Base-by-base conservation (phyloP, 73 alveolate species). In the Blepharisma stoltei region DNA sequence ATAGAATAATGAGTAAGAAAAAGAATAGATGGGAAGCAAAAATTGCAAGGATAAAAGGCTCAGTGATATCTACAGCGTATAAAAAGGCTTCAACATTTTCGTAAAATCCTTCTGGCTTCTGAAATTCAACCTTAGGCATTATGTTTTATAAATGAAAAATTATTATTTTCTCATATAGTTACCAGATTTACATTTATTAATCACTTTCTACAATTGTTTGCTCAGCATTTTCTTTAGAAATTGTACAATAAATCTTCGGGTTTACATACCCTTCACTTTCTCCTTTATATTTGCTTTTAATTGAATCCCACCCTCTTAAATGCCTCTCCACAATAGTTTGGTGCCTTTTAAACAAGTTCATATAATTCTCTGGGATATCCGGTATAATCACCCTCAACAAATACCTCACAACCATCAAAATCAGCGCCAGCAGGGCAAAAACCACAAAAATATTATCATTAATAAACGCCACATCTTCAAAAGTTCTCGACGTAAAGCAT, bases 221-320 rank as follows among this genome's bases (percentile, higher is more conserved):
- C 41, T 32, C 41, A 1, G 41, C 41, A 3, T 32, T 32, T 32
- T 32, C 41, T 32, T 32, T 32, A 32, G 41, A 32, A 32, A 32
- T 32, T 32, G 41, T 32, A 25, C 73, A 60, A 25, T 60, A 60
- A 25, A 60, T 60, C 38, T 60, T 25, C 45, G 73, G 73, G 46
- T 60, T 60, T 25, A 60, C 73, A 25, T 60, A 60, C 37, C 14
- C 73, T 25, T 60, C 23, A 2, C 49, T 8, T 8, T 14, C 11
- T 11, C 45, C 73, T 11, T 25, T 38, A 32, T 32, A 32, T 60
- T 60, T 60, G 11, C 46, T 60, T 14, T 60, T 25, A 25, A 60
- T 60, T 8, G 23, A 8, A 14, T 69, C 79, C 55, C 65, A 69
- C 14, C 79, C 79, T 69, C 27, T 69, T 9, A 69, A 9, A 69